Conservation (phyloP, 345 rosid genomes). For the Noccaea bulbosa region DNA sequence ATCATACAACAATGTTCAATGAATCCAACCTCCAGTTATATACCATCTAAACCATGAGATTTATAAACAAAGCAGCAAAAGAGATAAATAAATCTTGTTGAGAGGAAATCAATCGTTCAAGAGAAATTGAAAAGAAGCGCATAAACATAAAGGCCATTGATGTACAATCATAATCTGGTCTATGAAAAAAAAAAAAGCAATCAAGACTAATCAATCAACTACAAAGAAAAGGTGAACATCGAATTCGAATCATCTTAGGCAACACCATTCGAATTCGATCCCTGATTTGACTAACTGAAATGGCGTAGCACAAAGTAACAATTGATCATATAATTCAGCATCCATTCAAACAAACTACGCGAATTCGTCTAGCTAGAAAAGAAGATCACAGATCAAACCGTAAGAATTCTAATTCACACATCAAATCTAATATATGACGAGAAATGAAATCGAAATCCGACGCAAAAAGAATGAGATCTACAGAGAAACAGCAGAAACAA, state of each 20-base stretch:
- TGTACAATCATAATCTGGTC: not conserved
- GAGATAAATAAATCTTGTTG: not conserved
- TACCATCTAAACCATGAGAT: not conserved
- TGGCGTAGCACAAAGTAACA: no score
- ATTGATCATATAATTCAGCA: not conserved
- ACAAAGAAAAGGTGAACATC: not conserved
- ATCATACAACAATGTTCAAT: not conserved
- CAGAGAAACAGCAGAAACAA: not conserved
- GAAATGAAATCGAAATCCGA: not conserved
- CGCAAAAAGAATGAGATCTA: conserved; percentile 10
- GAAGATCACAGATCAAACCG: not conserved
- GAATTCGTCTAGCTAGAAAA: not conserved
- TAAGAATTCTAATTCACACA: not conserved
- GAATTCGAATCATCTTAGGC: no score
- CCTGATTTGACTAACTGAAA: no score
- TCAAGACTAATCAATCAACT: conserved; percentile 3
- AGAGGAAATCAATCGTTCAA: not conserved
- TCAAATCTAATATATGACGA: not conserved
- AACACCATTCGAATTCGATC: no score
- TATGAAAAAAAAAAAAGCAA: not conserved
- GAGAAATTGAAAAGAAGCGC: not conserved
- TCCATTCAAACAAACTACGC: not conserved
- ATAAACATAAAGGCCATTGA: not conserved
- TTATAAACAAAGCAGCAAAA: not conserved
- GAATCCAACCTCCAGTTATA: not conserved